Evolutionary conservation across 495 filamentous ascomycete genomes (phyloP).

Genomic region (Lophiotrema nucula): DNA sequence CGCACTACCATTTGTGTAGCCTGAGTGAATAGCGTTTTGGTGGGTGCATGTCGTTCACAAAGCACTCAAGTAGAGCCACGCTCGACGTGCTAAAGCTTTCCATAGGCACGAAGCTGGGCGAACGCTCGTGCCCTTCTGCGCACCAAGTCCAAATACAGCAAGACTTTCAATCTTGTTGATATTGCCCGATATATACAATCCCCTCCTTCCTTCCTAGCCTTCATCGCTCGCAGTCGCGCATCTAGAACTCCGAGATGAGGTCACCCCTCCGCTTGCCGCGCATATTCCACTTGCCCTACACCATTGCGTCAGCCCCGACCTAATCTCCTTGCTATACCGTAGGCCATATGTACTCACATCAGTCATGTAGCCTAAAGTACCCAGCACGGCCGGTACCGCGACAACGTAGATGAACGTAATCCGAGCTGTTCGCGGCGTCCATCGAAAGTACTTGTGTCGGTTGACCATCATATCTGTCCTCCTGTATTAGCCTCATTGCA

Average conservation of each 20-base stretch:
- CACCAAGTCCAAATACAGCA: too few relatives aligned
- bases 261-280: slow-evolving; percentile 87
- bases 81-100: too few relatives aligned
- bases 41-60: too few relatives aligned
- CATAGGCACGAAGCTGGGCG: too few relatives aligned
- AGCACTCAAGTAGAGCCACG: too few relatives aligned
- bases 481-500: not conserved
- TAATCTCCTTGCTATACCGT: not conserved
- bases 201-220: not conserved
- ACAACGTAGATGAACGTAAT: slow-evolving; percentile 72
- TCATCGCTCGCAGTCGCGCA: too few relatives aligned
- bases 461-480: slow-evolving; percentile 73
- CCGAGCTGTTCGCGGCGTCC: slow-evolving; percentile 78
- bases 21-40: too few relatives aligned
- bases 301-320: slow-evolving; percentile 2
- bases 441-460: slow-evolving; percentile 93
- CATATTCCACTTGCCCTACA: slow-evolving; percentile 79
- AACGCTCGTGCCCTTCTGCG: too few relatives aligned
- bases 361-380: slow-evolving; percentile 67
- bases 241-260: slow-evolving; percentile 63
- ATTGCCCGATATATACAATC: slow-evolving; percentile 1
- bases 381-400: slow-evolving; percentile 65
- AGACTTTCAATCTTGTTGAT: too few relatives aligned
- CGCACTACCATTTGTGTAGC: too few relatives aligned
- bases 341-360: slow-evolving; percentile 63